Evolutionary conservation across 345 rosid species (phyloP).

Genomic region (Eutrema japonicum): DNA sequence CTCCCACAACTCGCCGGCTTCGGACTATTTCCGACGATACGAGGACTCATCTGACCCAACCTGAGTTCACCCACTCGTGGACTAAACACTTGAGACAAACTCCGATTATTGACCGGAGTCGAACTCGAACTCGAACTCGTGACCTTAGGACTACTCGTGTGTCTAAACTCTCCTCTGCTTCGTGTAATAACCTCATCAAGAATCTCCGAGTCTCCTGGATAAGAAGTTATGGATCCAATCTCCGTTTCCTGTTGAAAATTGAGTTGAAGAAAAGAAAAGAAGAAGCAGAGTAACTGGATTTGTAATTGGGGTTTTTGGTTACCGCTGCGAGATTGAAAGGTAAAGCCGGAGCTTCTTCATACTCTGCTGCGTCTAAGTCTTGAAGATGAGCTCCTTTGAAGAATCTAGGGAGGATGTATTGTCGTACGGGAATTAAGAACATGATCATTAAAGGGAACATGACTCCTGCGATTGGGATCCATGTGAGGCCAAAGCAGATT

Average conservation of each 20-base stretch:
- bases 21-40: conserved; percentile 41
- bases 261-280: background rate
- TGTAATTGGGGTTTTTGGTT: background rate
- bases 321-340: conserved; percentile 61
- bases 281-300: background rate
- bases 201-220: conserved; percentile 71
- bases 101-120: conserved; percentile 65
- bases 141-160: conserved; percentile 67
- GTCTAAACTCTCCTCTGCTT: conserved; percentile 95
- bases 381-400: conserved; percentile 88
- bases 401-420: conserved; percentile 82
- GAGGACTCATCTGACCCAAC: conserved; percentile 71
- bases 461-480: conserved; percentile 94
- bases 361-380: conserved; percentile 95
- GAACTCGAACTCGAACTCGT: conserved; percentile 68
- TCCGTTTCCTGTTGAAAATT: conserved; percentile 55
- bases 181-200: conserved; percentile 85
- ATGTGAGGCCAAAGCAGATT: conserved; percentile 86
- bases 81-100: conserved; percentile 51
- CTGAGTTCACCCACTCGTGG: conserved; percentile 70
- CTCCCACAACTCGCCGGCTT: conserved; percentile 62
- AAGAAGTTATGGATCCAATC: conserved; percentile 58
- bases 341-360: conserved; percentile 92
- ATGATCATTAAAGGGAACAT: conserved; percentile 94
- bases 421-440: conserved; percentile 89